These are phyloP conservation scores for Coemansia sp. DNA, from an alignment of 192 early-diverging fungal genomes.

Conservation along the genomic window DNA sequence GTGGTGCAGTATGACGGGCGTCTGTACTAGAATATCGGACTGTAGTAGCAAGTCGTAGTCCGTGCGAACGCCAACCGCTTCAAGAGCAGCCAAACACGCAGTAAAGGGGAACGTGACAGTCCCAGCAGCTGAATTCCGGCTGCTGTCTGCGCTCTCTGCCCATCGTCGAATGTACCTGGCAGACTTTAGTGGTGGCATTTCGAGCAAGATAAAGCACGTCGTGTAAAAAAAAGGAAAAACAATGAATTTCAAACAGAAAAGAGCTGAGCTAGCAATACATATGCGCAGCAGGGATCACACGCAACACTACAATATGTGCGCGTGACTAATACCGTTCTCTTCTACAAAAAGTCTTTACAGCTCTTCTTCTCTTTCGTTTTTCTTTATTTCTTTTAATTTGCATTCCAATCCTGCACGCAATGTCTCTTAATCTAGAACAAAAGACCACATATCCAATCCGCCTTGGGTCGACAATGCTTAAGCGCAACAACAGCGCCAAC, in stretches of 20 bases:
- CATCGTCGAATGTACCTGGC: constrained; percentile 36
- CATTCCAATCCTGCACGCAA: constrained; percentile 12
- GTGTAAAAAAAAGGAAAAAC: neutral
- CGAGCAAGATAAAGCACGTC: neutral
- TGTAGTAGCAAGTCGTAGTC: constrained; percentile 49
- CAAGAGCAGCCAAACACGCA: constrained; percentile 32
- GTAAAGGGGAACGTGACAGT: constrained; percentile 10
- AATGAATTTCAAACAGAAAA: neutral
- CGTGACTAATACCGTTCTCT: neutral
- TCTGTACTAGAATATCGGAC: constrained; percentile 30
- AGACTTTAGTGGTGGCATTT: constrained; percentile 37
- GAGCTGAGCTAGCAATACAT: neutral
- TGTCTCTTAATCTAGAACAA: constrained; percentile 54
- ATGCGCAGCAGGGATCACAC: neutral
- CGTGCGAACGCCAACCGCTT: constrained; percentile 33
- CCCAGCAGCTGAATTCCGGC: neutral
- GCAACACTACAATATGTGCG: neutral
- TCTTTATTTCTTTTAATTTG: neutral
- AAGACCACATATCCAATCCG: constrained; percentile 36
- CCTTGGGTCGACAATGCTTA: constrained; percentile 26
- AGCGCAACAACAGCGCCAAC: neutral
- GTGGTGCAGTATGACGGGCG: constrained; percentile 27
- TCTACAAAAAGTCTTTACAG: neutral
- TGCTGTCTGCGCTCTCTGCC: neutral
- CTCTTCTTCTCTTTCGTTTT: neutral